These are phyloP conservation scores for Cladosporium oxysporum DNA, from an alignment of 2,329 filamentous ascomycete genomes.

Conservation along the genomic window DNA sequence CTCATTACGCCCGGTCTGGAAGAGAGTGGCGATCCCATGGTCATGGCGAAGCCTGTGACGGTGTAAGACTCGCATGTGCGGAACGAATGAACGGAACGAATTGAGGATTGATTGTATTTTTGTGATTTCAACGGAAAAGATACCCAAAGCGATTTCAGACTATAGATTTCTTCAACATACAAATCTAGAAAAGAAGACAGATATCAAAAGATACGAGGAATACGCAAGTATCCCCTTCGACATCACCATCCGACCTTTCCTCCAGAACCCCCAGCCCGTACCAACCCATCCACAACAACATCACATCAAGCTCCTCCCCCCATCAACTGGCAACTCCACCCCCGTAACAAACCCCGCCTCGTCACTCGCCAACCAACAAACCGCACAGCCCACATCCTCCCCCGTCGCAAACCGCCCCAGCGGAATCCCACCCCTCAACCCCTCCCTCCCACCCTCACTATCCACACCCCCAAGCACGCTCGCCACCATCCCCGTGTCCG, in stretches of 20 bases:
- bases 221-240: too few species aligned
- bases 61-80: not conserved
- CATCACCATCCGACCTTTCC: too few species aligned
- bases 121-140: constrained; percentile 13
- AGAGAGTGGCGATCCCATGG: constrained; percentile 21
- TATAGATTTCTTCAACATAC: constrained; percentile 13
- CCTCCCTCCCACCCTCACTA: constrained; percentile 27
- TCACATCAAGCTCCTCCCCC: constrained; percentile 32
- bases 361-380: constrained; percentile 33
- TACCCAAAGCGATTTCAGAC: constrained; percentile 14
- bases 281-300: too few species aligned
- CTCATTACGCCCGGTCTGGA: constrained; percentile 33
- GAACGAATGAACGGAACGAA: not conserved
- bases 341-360: constrained; percentile 33
- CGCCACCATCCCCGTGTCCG: constrained; percentile 34
- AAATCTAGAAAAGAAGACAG: not conserved
- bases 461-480: constrained; percentile 29
- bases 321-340: constrained; percentile 33
- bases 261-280: too few species aligned
- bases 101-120: not conserved
- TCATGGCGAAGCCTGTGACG: constrained; percentile 12
- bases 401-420: constrained; percentile 31
- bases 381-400: constrained; percentile 32
- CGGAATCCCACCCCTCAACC: constrained; percentile 29
- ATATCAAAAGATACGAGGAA: too few species aligned